Evolutionary conservation across 805 yeast species (phyloP), one percentile per base, ranked within the genome.

Genomic region (Wickerhamiella kazuoi): DNA sequence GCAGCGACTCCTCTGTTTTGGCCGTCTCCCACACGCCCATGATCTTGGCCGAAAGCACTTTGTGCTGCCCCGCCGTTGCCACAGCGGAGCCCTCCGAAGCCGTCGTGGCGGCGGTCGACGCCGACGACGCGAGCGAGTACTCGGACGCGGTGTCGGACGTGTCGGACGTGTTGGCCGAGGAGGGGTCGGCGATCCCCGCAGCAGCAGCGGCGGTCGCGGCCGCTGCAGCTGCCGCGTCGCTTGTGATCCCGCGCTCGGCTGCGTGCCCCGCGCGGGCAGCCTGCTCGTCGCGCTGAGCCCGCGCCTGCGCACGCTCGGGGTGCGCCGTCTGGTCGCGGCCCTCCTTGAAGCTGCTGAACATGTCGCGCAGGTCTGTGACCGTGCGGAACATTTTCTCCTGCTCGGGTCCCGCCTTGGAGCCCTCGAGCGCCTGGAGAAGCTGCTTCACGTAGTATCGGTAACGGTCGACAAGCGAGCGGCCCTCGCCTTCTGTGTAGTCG

Each of bases 341-440:
- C 18, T 40, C 43, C 32, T 51, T 42, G 40, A 46, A 53, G 39
- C 46, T 45, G 29, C 36, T 30, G 42, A 54, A 54, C 59, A 54
- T 54, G n/a, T 41, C 41, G 36, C 47, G 46, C 15, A 54, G 43
- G 30, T 54, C 59, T 3, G 44, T 42, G 8, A 52, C 56, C 3
- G 54, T 50, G 24, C 50, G 54, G 46, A 52, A 52, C 44, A 52
- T 46, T 35, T 54, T 56, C 38, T 49, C 52, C 26, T 47, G 48
- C 11, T 46, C 53, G 8, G 44, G 43, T 19, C 46, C 52, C 19
- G 44, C 42, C 14, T 53, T 49, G 7, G 56, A 43, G 3, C 48
- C 38, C 35, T 54, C 56, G 43, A 54, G 42, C 39, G 54, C 54
- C 3, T 35, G 24, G 19, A 54, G 37, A 32, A 54, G 42, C 38